These are phyloP conservation scores for Cladosporium austrohemisphaericum DNA, from an alignment of 2,329 filamentous ascomycete genomes.

Conservation along the genomic window DNA sequence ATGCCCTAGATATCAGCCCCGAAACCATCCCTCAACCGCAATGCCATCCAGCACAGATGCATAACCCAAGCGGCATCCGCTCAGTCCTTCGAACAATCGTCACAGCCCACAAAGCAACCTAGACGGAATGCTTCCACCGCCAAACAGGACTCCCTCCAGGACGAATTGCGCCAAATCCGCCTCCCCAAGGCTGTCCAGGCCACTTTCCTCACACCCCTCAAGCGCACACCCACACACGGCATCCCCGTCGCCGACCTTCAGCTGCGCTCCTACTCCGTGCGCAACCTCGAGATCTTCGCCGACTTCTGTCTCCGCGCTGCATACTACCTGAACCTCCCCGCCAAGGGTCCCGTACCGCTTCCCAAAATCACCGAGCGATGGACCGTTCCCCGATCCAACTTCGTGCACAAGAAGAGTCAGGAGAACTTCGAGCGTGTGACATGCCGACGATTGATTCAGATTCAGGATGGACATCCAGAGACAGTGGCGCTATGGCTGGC, in stretches of 20 bases:
- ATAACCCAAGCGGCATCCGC: conserved; percentile 15
- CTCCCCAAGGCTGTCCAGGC: conserved; percentile 79
- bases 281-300: conserved; percentile 88
- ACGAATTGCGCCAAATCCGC: conserved; percentile 44
- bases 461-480: conserved; percentile 86
- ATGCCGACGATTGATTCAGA: conserved; percentile 78
- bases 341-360: conserved; percentile 78
- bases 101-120: background rate
- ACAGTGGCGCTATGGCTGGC: conserved; percentile 88
- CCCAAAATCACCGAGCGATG: conserved; percentile 86
- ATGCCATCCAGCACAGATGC: conserved; percentile 19
- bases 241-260: conserved; percentile 88
- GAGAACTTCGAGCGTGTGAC: conserved; percentile 97
- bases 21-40: conserved; percentile 17
- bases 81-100: background rate
- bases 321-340: conserved; percentile 86
- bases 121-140: conserved; percentile 9
- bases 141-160: conserved; percentile 17
- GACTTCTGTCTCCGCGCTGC: conserved; percentile 93
- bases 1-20: conserved; percentile 24
- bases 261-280: conserved; percentile 82
- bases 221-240: conserved; percentile 68
- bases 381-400: conserved; percentile 85
- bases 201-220: conserved; percentile 78
- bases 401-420: conserved; percentile 95